phyloP scores from a whole-genome alignment of 1,284 basidiomycete species.

The Heliocybe sulcata region DNA sequence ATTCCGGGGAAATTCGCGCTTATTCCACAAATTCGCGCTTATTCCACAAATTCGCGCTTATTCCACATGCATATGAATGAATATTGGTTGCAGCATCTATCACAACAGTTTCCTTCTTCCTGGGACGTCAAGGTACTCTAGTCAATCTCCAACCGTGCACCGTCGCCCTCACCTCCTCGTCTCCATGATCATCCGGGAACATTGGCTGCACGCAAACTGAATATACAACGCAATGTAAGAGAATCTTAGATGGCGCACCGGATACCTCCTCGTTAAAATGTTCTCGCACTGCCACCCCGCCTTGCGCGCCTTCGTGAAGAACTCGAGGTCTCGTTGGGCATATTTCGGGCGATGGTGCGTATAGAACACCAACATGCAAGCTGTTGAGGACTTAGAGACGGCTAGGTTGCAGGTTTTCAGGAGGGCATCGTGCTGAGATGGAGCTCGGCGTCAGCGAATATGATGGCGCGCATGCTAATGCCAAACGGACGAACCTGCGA shows the following conservation, averaged over 20 bases:
- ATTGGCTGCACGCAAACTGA: conserved; percentile 48
- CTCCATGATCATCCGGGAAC: conserved; percentile 83
- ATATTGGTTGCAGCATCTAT: too few relatives aligned
- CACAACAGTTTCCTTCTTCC: too few relatives aligned
- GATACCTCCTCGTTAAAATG: conserved; percentile 61
- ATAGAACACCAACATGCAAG: conserved; percentile 80
- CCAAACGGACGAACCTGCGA: conserved; percentile 43
- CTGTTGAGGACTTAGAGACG: conserved; percentile 18
- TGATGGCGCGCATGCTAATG: background rate
- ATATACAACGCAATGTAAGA: background rate
- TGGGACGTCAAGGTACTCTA: too few relatives aligned
- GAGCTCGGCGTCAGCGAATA: background rate
- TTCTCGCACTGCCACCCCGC: conserved; percentile 74
- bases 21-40: too few relatives aligned
- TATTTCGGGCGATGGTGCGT: conserved; percentile 88
- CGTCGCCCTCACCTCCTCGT: conserved; percentile 62
- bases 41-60: too few relatives aligned
- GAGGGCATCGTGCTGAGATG: conserved; percentile 70
- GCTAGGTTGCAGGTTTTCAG: conserved; percentile 66
- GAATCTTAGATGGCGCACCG: conserved; percentile 27
- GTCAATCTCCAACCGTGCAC: conserved; percentile 75
- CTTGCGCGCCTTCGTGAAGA: conserved; percentile 65
- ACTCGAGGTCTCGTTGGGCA: conserved; percentile 79
- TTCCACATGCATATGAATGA: too few relatives aligned
- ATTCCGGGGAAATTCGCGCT: too few relatives aligned